Evolutionary conservation across 202 grass and related monocot species (phyloP).

Genomic region (Zizania palustris): DNA sequence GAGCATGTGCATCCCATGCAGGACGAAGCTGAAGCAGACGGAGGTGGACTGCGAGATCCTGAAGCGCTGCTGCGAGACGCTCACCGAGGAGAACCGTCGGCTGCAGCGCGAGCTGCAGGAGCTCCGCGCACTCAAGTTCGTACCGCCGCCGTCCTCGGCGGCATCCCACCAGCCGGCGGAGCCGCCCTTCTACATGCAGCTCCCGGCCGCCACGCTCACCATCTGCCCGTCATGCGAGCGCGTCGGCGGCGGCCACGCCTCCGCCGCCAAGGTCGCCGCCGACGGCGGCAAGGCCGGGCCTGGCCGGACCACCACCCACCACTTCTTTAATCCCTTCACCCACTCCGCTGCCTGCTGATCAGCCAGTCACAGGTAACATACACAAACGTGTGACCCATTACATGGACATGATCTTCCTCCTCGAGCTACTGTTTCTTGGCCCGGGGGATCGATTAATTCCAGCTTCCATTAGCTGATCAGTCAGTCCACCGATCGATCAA

Average conservation of each 20-base stretch:
- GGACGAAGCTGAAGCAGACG: constrained; percentile 96
- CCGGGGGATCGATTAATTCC: constrained; percentile 5
- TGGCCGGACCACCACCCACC: constrained; percentile 51
- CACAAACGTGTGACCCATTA: background rate
- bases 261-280: constrained; percentile 35
- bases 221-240: constrained; percentile 91
- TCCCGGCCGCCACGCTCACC: constrained; percentile 71
- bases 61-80: constrained; percentile 84
- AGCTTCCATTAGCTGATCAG: constrained; percentile 29
- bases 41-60: constrained; percentile 92
- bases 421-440: constrained; percentile 44
- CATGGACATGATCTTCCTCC: constrained; percentile 1
- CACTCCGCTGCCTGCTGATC: constrained; percentile 72
- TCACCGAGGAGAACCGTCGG: constrained; percentile 86
- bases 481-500: background rate
- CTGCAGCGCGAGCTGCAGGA: constrained; percentile 81
- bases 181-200: constrained; percentile 73
- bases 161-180: too few relatives aligned
- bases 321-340: constrained; percentile 88
- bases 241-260: constrained; percentile 42
- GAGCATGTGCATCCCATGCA: constrained; percentile 32
- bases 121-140: constrained; percentile 70
- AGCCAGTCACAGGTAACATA: constrained; percentile 42
- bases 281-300: constrained; percentile 47
- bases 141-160: background rate